These are phyloP conservation scores for Claviceps sp. DNA, from an alignment of 2,329 filamentous ascomycete species.

Conservation along the genomic window DNA sequence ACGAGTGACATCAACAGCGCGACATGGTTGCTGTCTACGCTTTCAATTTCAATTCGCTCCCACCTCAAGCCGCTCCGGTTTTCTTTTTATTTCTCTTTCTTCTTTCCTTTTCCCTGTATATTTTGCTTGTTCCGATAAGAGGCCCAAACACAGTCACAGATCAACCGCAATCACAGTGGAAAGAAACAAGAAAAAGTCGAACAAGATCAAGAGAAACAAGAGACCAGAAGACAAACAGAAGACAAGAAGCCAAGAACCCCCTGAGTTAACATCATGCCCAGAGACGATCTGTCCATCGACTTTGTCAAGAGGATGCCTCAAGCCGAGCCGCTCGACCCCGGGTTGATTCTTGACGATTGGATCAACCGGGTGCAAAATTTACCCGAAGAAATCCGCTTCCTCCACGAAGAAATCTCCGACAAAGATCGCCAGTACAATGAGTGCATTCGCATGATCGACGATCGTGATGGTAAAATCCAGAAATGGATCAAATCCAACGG, in stretches of 20 bases:
- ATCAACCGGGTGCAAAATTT: conserved; percentile 63
- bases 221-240: not conserved
- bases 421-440: conserved; percentile 64
- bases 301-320: conserved; percentile 54
- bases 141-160: not conserved
- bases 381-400: conserved; percentile 68
- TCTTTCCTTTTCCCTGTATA: not conserved
- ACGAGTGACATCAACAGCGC: not conserved
- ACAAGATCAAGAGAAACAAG: too few relatives aligned
- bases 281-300: conserved; percentile 60
- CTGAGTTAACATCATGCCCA: conserved; percentile 54
- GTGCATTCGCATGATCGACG: conserved; percentile 53
- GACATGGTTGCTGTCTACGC: not conserved
- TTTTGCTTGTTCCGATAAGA: not conserved
- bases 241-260: conserved; percentile 7
- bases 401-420: conserved; percentile 71
- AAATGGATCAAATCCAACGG: conserved; percentile 70
- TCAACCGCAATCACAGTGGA: not conserved
- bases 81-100: too few relatives aligned
- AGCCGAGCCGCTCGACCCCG: conserved; percentile 47
- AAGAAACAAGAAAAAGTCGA: not conserved
- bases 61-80: too few relatives aligned
- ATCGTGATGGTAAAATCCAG: conserved; percentile 62
- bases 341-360: conserved; percentile 67
- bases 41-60: not conserved